These are phyloP conservation scores for Blepharisma undulans DNA, from an alignment of 169 alveolate species.

Conservation along the genomic window DNA sequence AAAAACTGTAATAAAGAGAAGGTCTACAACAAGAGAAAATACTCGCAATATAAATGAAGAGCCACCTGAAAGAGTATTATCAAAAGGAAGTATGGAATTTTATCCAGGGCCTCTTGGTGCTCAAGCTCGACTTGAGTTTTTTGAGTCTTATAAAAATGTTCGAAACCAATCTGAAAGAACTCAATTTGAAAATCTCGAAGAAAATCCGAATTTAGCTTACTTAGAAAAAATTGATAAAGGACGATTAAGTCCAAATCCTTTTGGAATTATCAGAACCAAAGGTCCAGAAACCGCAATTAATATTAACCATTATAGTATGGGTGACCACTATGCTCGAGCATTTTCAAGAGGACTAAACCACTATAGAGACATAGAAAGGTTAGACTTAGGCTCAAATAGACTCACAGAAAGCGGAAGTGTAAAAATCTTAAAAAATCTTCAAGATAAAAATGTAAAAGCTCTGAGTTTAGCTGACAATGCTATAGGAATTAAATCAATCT, in stretches of 20 bases:
- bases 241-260: not conserved
- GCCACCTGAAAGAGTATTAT: not conserved
- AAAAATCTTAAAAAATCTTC: not conserved
- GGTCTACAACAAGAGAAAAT: not conserved
- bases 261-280: conserved; percentile 11
- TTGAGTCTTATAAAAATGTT: not conserved
- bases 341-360: conserved; percentile 24
- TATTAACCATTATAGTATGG: not conserved
- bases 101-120: conserved; percentile 32
- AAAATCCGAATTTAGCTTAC: conserved; percentile 12
- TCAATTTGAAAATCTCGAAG: not conserved
- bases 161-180: not conserved
- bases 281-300: conserved; percentile 7
- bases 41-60: not conserved
- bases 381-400: conserved; percentile 1
- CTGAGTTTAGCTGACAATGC: not conserved
- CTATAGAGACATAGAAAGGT: not conserved
- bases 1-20: not conserved
- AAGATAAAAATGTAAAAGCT: not conserved
- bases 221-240: not conserved
- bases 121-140: not conserved
- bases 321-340: conserved; percentile 24
- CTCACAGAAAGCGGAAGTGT: not conserved
- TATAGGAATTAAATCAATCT: conserved; percentile 8
- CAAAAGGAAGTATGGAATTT: conserved; percentile 22